Base-by-base conservation (phyloP, 805 yeast genomes). In the Schwanniomyces polymorphus region DNA sequence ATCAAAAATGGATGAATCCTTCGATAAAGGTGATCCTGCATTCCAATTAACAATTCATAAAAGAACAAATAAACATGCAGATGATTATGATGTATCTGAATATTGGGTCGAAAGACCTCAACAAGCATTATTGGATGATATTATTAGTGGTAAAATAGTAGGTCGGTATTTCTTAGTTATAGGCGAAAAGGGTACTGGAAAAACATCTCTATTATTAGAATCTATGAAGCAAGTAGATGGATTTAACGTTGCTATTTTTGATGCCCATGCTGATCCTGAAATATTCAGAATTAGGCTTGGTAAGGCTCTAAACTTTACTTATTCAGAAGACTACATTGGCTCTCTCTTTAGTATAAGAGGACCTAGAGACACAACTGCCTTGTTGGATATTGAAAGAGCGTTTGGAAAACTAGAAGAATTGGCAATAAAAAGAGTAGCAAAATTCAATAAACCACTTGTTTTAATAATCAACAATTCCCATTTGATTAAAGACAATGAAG, bases 141-240 rank as follows among this genome's bases (percentile, higher is more conserved):
- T 88, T 26, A 74, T 88, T 3, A 60, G 76, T 7, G 96, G 96
- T 1, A 64, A 75, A n/a, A 67, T 79, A 1, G 65, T 65, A 5
- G 95, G 96, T 0, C 63, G 92, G 14, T 88, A 88, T 65, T 85
- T 81, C 58, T 67, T 88, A 41, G 59, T 88, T 9, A 78, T 88
- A 35, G 96, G 96, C 27, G 96, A 88, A 61, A 88, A 88, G 60
- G 96, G 96, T 1, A 88, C 94, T 0, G 96, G 96, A 2, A 88
- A 88, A 60, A 84, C 91, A 0, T 84, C 92, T 0, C 76, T 89
- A 71, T 74, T 88, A 12, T 64, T 86, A 56, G 90, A 88, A 53
- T 78, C 90, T 2, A 80, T 88, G 73, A 77, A 81, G 48, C 79
- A 83, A 53, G 81, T 80, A 2, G 68, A 76, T 33, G 89, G 91